Evolutionary conservation across 75 land plant genomes (phyloP), one percentile per base, ranked within the genome.

Genomic region (Selaginella tamariscina): DNA sequence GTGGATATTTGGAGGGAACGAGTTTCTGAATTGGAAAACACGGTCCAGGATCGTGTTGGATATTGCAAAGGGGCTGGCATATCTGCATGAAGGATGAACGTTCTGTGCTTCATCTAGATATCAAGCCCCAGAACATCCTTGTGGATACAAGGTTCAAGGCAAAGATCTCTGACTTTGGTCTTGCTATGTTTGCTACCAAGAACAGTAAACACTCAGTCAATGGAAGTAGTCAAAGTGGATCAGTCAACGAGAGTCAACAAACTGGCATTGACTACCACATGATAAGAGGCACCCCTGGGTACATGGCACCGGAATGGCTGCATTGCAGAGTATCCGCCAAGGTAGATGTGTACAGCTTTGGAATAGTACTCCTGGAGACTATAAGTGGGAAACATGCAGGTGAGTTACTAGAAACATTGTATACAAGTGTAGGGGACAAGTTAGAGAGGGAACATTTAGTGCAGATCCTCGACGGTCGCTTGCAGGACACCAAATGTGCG

Each of bases 111-210:
- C 74, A 72, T 30, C 65, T 70, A 23, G 73, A 72, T 69, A 24
- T 72, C 22, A 72, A 72, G 59, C 74, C 74, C 2, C 31, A 54
- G 44, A 72, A 72, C 72, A 29, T 72, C 1, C 72, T 72, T 72
- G 22, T 72, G 21, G 74, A 72, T 32, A 5, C 2, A 1, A 24
- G 69, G 21, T 32, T 72, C 70, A 68, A 54, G 27, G 60, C 72
- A 0, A 33, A 69, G n/a, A 21, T 72, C 31, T 33, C 75, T 29
- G 74, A 72, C 27, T 55, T 72, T 68, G 74, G 72, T 20, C 67
- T 72, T 49, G 72, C 74, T 30, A 9, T 30, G 2, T 66, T 66
- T 24, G 30, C 32, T 33, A 8, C 26, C 26, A 22, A 26, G 27
- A n/a, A n/a, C n/a, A n/a, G n/a, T n/a, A n/a, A n/a, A n/a, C n/a